A percentile compares a stretch with the other conserved stretches of the same genome.
phyloP scores from a whole-genome alignment of 2,329 filamentous ascomycete species.

The Trichoderma simmonsii region DNA sequence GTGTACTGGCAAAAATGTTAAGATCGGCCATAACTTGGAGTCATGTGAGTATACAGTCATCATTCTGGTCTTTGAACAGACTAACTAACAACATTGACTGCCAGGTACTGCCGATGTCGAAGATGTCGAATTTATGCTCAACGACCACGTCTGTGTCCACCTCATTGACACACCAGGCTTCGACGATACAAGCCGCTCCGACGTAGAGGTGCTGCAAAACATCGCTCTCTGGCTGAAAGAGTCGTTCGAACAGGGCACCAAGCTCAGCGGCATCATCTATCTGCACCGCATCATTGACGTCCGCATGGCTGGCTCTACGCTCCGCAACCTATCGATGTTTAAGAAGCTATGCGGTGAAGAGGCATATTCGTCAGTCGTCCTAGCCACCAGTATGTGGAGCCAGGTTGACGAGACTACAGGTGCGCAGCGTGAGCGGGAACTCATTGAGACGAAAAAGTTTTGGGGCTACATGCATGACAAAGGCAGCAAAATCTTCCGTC shows the following conservation, averaged over 20 bases:
- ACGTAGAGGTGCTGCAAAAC: neutral
- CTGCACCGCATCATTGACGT: neutral
- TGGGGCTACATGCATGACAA: neutral
- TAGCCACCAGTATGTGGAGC: neutral
- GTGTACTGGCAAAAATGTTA: neutral
- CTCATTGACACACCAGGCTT: neutral
- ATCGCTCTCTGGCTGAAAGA: neutral
- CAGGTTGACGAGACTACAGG: neutral
- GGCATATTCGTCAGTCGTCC: neutral
- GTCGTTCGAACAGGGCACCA: accelerated
- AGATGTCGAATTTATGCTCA: neutral
- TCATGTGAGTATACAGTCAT: neutral
- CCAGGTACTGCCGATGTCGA: neutral
- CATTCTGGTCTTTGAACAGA: accelerated
- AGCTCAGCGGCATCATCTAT: neutral
- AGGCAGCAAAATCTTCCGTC: neutral
- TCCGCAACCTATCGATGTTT: neutral
- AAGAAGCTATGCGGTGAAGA: neutral
- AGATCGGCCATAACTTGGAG: neutral
- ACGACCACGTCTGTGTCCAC: neutral
- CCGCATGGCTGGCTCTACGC: neutral
- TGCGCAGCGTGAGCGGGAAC: neutral
- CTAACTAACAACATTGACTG: neutral
- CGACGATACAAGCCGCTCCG: neutral
- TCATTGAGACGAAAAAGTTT: neutral